Conservation (phyloP, 1,284 basidiomycete species). For the Ceratobasidium sp. region DNA sequence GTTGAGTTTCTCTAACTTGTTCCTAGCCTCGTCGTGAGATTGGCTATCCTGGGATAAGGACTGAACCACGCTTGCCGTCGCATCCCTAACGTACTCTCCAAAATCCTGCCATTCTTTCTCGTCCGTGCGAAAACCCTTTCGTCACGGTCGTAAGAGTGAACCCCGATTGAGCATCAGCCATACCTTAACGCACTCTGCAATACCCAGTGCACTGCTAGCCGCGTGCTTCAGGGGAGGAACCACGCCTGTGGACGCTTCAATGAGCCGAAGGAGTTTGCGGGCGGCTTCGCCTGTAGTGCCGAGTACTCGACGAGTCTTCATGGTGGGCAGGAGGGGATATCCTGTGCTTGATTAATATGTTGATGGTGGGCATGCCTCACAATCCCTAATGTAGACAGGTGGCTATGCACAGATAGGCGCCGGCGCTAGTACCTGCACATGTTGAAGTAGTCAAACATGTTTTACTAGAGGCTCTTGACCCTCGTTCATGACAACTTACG, state of each 20-base stretch:
- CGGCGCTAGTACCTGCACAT: no score
- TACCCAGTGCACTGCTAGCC: neutral
- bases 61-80: neutral
- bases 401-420: no score
- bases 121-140: neutral
- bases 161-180: neutral
- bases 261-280: neutral
- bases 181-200: neutral
- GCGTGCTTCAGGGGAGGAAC: conserved; percentile 6
- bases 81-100: neutral
- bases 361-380: no score
- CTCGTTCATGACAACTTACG: no score
- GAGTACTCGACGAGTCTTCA: neutral
- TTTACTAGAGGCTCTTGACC: no score
- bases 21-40: neutral
- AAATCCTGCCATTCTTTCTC: neutral
- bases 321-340: neutral
- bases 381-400: no score
- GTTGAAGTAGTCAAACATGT: no score
- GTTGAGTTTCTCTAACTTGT: neutral
- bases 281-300: neutral
- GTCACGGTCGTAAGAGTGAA: neutral
- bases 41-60: neutral
- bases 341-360: no score
- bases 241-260: neutral